Conservation (phyloP, 805 yeast genomes). For the Pichia rugopelliculosa region DNA sequence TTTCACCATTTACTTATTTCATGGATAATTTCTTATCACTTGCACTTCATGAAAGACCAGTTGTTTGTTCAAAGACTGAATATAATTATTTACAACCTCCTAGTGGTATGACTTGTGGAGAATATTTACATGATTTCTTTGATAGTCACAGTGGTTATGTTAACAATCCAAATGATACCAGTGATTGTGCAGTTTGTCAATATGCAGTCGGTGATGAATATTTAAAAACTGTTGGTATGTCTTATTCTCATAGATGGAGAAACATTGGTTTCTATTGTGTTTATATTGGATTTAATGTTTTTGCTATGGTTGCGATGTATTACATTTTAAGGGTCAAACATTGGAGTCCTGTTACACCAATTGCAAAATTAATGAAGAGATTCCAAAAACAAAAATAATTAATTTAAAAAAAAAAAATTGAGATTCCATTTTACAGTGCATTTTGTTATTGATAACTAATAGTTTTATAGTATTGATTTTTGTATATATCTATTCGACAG, state of each 20-base stretch:
- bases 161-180: constrained; percentile 41
- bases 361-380: not conserved
- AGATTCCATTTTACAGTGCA: not conserved
- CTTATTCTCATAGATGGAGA: constrained; percentile 51
- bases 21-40: constrained; percentile 45
- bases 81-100: constrained; percentile 47
- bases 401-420: not conserved
- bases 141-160: constrained; percentile 47
- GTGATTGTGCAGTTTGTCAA: constrained; percentile 43
- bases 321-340: constrained; percentile 28
- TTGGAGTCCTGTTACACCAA: not conserved
- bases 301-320: constrained; percentile 32
- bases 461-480: too few relatives aligned
- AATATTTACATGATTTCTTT: constrained; percentile 38
- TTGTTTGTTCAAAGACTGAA: constrained; percentile 45
- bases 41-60: constrained; percentile 41
- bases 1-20: constrained; percentile 66
- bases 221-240: constrained; percentile 35
- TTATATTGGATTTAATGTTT: constrained; percentile 45
- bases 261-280: constrained; percentile 57
- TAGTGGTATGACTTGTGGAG: constrained; percentile 55
- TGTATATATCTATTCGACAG: too few relatives aligned
- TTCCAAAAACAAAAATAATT: not conserved
- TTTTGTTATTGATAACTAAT: too few relatives aligned
- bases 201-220: constrained; percentile 41